Percentiles rank a stretch among this genome's conserved stretches.
Conservation (phyloP, 208 protist genomes). For the Balamuthia mandrillaris region DNA sequence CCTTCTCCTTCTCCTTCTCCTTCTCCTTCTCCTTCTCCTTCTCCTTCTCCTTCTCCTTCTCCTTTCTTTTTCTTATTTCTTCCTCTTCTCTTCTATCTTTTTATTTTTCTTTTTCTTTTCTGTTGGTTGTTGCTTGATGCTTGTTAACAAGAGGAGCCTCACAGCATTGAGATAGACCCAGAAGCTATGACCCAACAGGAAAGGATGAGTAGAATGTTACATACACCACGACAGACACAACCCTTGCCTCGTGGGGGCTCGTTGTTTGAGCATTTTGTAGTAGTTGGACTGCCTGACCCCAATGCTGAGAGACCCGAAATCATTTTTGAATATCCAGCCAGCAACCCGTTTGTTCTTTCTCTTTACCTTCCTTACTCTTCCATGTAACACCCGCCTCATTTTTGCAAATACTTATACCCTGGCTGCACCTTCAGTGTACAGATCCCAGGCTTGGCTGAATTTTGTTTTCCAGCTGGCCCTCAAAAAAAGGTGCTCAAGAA, state of each 20-base stretch:
- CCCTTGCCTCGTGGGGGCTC: background rate
- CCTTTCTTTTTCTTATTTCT: too few species aligned
- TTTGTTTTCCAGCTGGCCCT: constrained; percentile 6
- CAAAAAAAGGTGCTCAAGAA: background rate
- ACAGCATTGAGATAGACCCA: background rate
- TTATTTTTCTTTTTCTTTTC: too few species aligned
- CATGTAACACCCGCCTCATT: background rate
- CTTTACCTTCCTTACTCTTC: background rate
- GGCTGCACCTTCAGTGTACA: background rate
- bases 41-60: too few species aligned
- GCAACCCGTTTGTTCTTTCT: too few species aligned
- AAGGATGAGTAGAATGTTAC: constrained; percentile 17
- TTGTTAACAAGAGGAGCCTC: too few species aligned
- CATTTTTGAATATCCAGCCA: background rate
- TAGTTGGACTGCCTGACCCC: background rate
- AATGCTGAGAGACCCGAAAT: background rate
- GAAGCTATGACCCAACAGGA: constrained; percentile 24
- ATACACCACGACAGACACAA: background rate
- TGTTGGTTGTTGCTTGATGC: too few species aligned
- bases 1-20: too few species aligned
- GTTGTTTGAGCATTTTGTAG: constrained; percentile 17
- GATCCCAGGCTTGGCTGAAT: constrained; percentile 10
- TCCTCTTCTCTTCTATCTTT: too few species aligned
- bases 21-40: too few species aligned
- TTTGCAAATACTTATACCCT: background rate